Conservation (phyloP, 257 asterid species). For the Salvia miltiorrhiza region DNA sequence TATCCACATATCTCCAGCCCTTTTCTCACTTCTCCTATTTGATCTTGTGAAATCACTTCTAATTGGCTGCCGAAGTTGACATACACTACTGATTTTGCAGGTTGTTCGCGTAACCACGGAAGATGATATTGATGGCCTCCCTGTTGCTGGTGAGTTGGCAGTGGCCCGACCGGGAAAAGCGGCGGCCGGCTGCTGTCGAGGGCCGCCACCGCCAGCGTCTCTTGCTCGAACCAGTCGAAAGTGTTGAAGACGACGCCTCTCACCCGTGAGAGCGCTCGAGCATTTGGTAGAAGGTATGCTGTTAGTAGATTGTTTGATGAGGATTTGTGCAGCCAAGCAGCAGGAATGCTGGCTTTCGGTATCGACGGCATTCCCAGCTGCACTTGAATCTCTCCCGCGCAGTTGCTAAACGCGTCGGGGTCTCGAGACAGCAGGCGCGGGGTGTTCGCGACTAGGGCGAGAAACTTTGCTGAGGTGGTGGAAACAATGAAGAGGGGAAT, state of each 20-base stretch:
- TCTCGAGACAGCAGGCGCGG: conserved; percentile 23
- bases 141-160: conserved; percentile 18
- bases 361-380: conserved; percentile 32
- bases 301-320: conserved; percentile 27
- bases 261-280: conserved; percentile 31
- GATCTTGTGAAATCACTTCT: conserved; percentile 29
- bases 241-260: conserved; percentile 39
- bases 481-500: conserved; percentile 28
- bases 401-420: conserved; percentile 12
- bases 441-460: conserved; percentile 21
- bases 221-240: conserved; percentile 37
- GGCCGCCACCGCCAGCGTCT: conserved; percentile 35
- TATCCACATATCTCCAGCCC: conserved; percentile 29
- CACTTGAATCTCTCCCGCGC: conserved; percentile 7
- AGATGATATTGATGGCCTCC: conserved; percentile 15
- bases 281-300: conserved; percentile 33
- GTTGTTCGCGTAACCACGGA: conserved; percentile 35
- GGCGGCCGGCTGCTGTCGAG: conserved; percentile 28
- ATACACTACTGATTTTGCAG: conserved; percentile 32
- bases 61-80: conserved; percentile 34
- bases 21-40: conserved; percentile 24
- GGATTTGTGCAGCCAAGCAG: conserved; percentile 28
- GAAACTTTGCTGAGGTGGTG: conserved; percentile 40
- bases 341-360: conserved; percentile 26
- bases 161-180: conserved; percentile 43